These are phyloP conservation scores for Cystofilobasidium ferigula DNA, from an alignment of 768 basidiomycete genomes.

Conservation along the genomic window DNA sequence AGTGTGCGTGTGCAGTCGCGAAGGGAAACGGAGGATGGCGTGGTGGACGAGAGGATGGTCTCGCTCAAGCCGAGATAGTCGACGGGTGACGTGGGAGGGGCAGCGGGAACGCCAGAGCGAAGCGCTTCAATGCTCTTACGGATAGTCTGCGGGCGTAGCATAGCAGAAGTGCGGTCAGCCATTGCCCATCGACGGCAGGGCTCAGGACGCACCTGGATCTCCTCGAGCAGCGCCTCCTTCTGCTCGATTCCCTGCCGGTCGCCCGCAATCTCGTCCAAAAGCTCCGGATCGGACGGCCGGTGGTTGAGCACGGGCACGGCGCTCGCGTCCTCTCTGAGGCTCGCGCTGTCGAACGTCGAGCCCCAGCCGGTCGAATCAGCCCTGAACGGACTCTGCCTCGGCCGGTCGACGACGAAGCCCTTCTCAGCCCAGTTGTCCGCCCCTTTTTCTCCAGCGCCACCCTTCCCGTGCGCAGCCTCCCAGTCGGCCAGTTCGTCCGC, in stretches of 20 bases:
- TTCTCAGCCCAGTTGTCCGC: background rate
- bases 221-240: constrained; percentile 35
- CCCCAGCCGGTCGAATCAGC: constrained; percentile 9
- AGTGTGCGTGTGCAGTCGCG: background rate
- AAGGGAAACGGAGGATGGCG: background rate
- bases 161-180: constrained; percentile 51
- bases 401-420: background rate
- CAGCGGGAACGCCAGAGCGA: constrained; percentile 41
- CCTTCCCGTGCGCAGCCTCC: constrained; percentile 70
- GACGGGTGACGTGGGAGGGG: constrained; percentile 29
- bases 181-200: constrained; percentile 32
- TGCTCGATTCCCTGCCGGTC: constrained; percentile 16
- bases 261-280: background rate
- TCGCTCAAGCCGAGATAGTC: constrained; percentile 1
- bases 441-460: background rate
- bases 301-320: background rate
- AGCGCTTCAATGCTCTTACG: constrained; percentile 50
- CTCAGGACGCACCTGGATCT: constrained; percentile 34
- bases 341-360: background rate
- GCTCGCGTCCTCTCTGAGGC: background rate
- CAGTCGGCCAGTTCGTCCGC: constrained; percentile 65
- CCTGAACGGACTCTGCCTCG: too few relatives aligned
- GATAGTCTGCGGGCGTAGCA: constrained; percentile 52
- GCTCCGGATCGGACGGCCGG: background rate
- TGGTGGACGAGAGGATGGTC: background rate